Conservation (phyloP, 1,139 yeast genomes). For the Candida sp. region DNA sequence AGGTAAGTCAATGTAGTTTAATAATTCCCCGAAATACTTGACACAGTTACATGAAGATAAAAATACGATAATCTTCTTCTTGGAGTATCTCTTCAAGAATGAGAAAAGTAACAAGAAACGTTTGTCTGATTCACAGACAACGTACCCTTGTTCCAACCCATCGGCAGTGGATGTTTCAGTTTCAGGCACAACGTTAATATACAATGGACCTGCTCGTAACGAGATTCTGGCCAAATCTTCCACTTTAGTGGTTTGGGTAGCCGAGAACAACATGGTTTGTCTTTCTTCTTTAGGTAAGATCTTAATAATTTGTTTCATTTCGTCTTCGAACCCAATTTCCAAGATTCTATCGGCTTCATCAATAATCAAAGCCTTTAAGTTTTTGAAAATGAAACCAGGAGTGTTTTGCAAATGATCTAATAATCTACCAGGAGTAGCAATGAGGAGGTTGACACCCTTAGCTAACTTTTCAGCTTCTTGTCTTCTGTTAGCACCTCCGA, state of each 20-base stretch:
- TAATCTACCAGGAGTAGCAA: slow-evolving; percentile 97
- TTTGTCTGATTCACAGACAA: slow-evolving; percentile 94
- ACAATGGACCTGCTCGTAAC: slow-evolving; percentile 90
- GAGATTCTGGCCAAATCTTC: slow-evolving; percentile 98
- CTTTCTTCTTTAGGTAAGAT: slow-evolving; percentile 92
- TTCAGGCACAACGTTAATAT: slow-evolving; percentile 89
- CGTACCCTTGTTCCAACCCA: slow-evolving; percentile 97
- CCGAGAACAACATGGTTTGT: slow-evolving; percentile 96
- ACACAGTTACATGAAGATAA: slow-evolving; percentile 96
- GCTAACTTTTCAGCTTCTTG: slow-evolving; percentile 93
- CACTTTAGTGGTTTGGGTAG: slow-evolving; percentile 98
- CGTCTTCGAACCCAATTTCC: slow-evolving; percentile 98
- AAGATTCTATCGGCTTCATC: slow-evolving; percentile 98
- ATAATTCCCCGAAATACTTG: slow-evolving; percentile 89
- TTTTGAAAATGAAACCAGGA: slow-evolving; percentile 89
- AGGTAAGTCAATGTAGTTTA: slow-evolving; percentile 94
- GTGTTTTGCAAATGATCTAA: slow-evolving; percentile 97
- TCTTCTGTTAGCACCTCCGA: slow-evolving; percentile 98
- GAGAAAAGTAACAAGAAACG: slow-evolving; percentile 87
- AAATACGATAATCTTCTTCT: slow-evolving; percentile 91
- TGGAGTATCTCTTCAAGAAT: slow-evolving; percentile 84
- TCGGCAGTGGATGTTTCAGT: slow-evolving; percentile 87
- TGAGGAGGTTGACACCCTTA: slow-evolving; percentile 89
- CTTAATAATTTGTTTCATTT: slow-evolving; percentile 94
- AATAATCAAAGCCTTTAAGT: slow-evolving; percentile 87